phyloP scores from a whole-genome alignment of 306 rosid species.

The Prunus armeniaca region DNA sequence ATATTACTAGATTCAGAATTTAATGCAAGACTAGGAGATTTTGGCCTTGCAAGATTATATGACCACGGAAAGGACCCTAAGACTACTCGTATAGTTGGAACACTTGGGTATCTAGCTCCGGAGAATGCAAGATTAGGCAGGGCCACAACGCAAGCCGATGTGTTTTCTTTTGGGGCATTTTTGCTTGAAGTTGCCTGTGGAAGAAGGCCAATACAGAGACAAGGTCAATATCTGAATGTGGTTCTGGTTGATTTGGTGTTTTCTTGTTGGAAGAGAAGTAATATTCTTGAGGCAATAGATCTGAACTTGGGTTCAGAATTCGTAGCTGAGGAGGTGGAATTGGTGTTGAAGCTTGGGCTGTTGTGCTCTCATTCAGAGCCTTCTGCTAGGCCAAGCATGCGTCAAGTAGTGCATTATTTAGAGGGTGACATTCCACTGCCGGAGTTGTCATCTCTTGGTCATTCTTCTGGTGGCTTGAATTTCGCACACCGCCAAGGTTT shows the following conservation, averaged over 20 bases:
- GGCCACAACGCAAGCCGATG: not conserved
- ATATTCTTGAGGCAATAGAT: not conserved
- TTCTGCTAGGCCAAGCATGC: not conserved
- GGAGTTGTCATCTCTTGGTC: too few relatives aligned
- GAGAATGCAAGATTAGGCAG: not conserved
- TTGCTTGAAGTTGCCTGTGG: constrained; percentile 9
- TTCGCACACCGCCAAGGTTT: too few relatives aligned
- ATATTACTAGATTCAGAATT: not conserved
- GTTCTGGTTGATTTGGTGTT: not conserved
- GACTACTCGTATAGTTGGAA: not conserved
- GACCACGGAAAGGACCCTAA: not conserved
- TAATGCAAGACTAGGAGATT: not conserved
- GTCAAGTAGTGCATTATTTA: not conserved
- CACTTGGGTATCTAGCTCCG: not conserved
- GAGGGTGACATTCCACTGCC: not conserved
- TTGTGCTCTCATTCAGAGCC: not conserved
- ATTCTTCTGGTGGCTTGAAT: too few relatives aligned
- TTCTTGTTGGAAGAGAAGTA: not conserved
- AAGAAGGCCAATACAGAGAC: not conserved
- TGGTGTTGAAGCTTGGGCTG: not conserved
- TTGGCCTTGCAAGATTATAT: not conserved
- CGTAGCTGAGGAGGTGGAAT: not conserved
- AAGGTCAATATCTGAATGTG: not conserved
- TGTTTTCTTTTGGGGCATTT: constrained; percentile 8
- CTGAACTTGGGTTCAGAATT: not conserved